Percentiles rank a stretch among this genome's conserved stretches.
These are phyloP conservation scores for Sugiyamaella japonica DNA, from an alignment of 1,139 yeast species.

Conservation along the genomic window DNA sequence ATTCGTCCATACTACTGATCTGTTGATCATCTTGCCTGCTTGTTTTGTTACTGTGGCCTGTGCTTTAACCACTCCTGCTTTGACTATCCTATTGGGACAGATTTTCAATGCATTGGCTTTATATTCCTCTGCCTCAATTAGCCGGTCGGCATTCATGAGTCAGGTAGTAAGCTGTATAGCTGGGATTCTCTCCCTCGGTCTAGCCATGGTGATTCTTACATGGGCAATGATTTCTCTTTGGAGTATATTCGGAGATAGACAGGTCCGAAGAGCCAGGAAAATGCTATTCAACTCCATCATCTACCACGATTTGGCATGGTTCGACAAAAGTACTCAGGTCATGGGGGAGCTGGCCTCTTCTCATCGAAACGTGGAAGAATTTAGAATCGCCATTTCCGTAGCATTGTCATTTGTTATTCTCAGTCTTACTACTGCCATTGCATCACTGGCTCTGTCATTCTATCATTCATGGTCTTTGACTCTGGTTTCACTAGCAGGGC, in stretches of 20 bases:
- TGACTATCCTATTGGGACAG: constrained; percentile 65
- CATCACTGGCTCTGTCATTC: constrained; percentile 67
- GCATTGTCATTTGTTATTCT: constrained; percentile 59
- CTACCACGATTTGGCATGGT: constrained; percentile 44
- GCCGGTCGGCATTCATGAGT: constrained; percentile 43
- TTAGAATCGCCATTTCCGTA: constrained; percentile 69
- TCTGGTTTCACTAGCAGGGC: constrained; percentile 63
- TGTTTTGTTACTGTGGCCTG: constrained; percentile 14
- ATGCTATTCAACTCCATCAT: constrained; percentile 41
- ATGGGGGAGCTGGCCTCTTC: constrained; percentile 8
- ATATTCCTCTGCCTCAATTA: constrained; percentile 39
- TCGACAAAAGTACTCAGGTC: constrained; percentile 45
- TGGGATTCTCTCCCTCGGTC: constrained; percentile 58
- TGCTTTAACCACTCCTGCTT: constrained; percentile 52
- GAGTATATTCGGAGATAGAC: constrained; percentile 73
- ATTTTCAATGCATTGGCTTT: constrained; percentile 55
- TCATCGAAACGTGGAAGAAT: constrained; percentile 72
- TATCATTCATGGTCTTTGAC: constrained; percentile 84
- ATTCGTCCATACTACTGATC: constrained; percentile 8
- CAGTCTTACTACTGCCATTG: constrained; percentile 52
- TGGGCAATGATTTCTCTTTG: constrained; percentile 62
- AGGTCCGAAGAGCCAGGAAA: constrained; percentile 58
- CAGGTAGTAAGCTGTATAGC: constrained; percentile 53
- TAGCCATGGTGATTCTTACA: constrained; percentile 50
- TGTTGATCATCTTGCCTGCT: constrained; percentile 15